Conservation (phyloP, 371 early-diverging fungal genomes). For the Smittium culicis region DNA sequence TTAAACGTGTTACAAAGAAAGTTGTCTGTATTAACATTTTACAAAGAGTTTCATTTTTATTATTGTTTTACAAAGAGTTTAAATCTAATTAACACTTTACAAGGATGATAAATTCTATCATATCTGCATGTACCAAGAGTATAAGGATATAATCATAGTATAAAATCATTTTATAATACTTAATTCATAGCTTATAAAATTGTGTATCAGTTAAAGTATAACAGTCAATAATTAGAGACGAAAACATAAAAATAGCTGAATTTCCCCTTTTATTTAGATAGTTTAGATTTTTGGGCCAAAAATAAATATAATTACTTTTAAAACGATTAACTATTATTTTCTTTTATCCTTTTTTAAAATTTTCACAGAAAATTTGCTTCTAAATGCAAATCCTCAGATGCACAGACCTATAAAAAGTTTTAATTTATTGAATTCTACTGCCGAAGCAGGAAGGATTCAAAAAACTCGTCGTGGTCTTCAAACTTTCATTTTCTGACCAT, state of each 20-base stretch:
- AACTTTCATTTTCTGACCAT: too few relatives aligned
- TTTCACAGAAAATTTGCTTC: too few relatives aligned
- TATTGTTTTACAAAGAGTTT: background rate
- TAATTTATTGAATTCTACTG: too few relatives aligned
- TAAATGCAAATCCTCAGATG: too few relatives aligned
- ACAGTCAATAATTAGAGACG: background rate
- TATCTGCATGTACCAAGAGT: background rate
- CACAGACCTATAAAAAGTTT: too few relatives aligned
- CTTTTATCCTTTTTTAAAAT: too few relatives aligned
- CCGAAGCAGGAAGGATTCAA: too few relatives aligned
- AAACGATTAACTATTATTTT: background rate
- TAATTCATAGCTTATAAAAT: conserved; percentile 1
- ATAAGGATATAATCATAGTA: too few relatives aligned
- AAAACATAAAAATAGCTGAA: background rate
- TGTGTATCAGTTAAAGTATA: background rate
- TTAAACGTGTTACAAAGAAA: background rate
- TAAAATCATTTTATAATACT: background rate
- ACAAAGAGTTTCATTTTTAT: background rate
- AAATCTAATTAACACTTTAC: background rate
- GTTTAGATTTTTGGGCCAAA: background rate
- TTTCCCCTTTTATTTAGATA: background rate
- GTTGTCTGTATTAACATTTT: background rate
- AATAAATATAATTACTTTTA: background rate
- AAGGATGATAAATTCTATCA: background rate
- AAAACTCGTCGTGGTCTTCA: too few relatives aligned